phyloP scores from a whole-genome alignment of 1,139 yeast genomes.

The Yamadazyma epiphylla region DNA sequence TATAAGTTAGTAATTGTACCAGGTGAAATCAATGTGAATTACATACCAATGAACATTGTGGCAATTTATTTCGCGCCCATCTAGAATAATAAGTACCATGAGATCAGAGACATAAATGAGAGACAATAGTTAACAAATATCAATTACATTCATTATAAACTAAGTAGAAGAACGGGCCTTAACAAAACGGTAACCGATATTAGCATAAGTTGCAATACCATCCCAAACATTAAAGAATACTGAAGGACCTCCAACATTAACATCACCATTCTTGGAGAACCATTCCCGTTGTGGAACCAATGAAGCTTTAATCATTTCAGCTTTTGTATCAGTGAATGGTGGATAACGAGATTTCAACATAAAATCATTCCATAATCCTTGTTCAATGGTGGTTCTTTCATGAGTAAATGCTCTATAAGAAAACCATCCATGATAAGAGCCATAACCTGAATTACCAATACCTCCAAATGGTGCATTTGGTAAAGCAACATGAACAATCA shows the following conservation, averaged over 20 bases:
- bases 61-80: too few relatives aligned
- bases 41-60: too few relatives aligned
- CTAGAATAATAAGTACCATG: too few relatives aligned
- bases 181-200: conserved; percentile 11
- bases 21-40: too few relatives aligned
- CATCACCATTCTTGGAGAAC: conserved; percentile 35
- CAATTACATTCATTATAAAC: too few relatives aligned
- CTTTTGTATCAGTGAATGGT: conserved; percentile 48
- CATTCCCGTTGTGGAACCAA: conserved; percentile 24
- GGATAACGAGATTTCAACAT: conserved; percentile 63
- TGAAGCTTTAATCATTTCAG: conserved; percentile 18
- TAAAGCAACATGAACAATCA: conserved; percentile 67
- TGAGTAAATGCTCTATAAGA: conserved; percentile 78
- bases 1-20: conserved; percentile 9
- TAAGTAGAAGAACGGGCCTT: too few relatives aligned
- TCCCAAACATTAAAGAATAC: conserved; percentile 30
- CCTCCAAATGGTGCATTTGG: conserved; percentile 90
- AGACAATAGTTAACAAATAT: too few relatives aligned
- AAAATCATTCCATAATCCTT: conserved; percentile 64
- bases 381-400: conserved; percentile 64
- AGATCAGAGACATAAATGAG: too few relatives aligned
- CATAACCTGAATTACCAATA: conserved; percentile 76
- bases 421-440: conserved; percentile 74
- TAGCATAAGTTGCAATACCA: conserved; percentile 17
- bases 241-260: conserved; percentile 33